A percentile compares a stretch with the other conserved stretches of the same genome.
phyloP scores from a whole-genome alignment of 176 grass and related monocot genomes.

The Musa schizocarpa region DNA sequence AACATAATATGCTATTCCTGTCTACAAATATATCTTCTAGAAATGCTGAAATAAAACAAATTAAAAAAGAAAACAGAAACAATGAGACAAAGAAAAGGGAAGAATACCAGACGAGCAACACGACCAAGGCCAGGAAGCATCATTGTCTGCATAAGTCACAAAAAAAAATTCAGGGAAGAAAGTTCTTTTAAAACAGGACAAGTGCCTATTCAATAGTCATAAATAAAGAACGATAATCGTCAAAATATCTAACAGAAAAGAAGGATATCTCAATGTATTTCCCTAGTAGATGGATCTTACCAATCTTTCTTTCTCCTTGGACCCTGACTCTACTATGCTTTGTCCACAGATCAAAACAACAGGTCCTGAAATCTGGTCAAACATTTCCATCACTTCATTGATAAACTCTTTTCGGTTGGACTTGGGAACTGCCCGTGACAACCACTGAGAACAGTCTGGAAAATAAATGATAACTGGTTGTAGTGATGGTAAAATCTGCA shows the following conservation, averaged over 20 bases:
- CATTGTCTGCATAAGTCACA: conserved; percentile 32
- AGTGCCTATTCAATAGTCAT: not conserved
- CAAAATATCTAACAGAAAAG: not conserved
- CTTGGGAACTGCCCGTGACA: conserved; percentile 68
- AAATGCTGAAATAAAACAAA: not conserved
- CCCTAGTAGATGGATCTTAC: conserved; percentile 36
- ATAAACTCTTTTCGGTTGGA: conserved; percentile 70
- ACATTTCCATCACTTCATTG: conserved; percentile 59
- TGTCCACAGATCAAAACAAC: conserved; percentile 85
- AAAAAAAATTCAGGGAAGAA: not conserved
- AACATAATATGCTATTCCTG: not conserved
- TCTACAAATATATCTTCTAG: not conserved
- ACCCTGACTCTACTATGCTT: conserved; percentile 40
- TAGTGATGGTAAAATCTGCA: conserved; percentile 58
- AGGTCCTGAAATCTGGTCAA: conserved; percentile 62
- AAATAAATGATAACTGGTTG: conserved; percentile 85
- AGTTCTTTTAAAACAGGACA: not conserved
- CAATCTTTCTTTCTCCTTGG: conserved; percentile 51
- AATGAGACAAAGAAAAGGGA: not conserved
- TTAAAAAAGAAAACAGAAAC: not conserved
- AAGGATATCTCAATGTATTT: conserved; percentile 18
- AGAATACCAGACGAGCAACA: conserved; percentile 32
- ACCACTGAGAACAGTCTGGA: conserved; percentile 81
- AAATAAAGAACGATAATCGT: conserved; percentile 23
- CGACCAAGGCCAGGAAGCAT: conserved; percentile 33